Evolutionary conservation across 2,329 filamentous ascomycete species (phyloP), one percentile per base, ranked within the genome.

Genomic region (Aspergillus intermedius): DNA sequence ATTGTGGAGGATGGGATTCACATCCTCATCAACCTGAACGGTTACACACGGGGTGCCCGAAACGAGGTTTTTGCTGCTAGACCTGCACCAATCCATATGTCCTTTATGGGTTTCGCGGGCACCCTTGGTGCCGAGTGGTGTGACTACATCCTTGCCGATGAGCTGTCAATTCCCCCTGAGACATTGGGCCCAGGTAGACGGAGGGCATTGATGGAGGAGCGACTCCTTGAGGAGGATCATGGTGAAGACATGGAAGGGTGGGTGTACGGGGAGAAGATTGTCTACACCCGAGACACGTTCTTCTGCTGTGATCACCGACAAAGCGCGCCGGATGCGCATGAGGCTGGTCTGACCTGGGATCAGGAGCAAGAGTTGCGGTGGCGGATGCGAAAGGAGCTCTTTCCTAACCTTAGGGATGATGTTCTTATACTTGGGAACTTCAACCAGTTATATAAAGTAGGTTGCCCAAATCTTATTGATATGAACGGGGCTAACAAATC

Each of bases 41-140:
- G 93, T 9, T 98, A 98, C 67, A 98, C 93, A 0, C 81, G 93
- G 47, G 93, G 93, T 25, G 93, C 93, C n/a, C 83, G 91, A 21
- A 98, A 98, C 59, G 93, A 98, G 64, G 86, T 98, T 3, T 98
- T 98, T 66, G 93, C 93, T 19, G 93, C 93, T 19, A 83, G 94
- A 22, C 89, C 93, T 13, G 90, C 91, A 2, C 93, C 93, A 0
- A 89, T 98, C 40, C 93, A 98, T 57, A 98, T 98, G 93, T 95
- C 93, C 0, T 98, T 98, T 62, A 98, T 98, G 93, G 93, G 93
- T 0, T 98, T 98, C 65, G 93, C 93, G 0, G 93, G 93, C 8
- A 96, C 91, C 0, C 74, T 98, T 1, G 93, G 93, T 5, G 93
- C 93, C 2, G 93, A 98, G 65, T 98, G 93, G 93, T 98, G 93